Evolutionary conservation across 2,329 filamentous ascomycete genomes (phyloP).

Genomic region (Fusarium lateritium): DNA sequence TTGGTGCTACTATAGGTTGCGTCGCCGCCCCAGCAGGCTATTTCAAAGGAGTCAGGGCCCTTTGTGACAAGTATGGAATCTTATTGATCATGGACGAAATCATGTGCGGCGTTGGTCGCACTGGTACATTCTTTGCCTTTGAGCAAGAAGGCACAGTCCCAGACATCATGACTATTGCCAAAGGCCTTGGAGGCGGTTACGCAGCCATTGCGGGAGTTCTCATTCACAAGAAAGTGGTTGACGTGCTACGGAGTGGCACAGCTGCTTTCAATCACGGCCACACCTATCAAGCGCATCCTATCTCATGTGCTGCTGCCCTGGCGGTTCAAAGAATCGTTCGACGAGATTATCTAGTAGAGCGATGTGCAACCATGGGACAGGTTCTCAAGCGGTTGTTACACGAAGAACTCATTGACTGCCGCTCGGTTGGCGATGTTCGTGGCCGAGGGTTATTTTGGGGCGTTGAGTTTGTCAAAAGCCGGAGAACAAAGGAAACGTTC

Average conservation of each 20-base stretch:
- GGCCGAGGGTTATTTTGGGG: constrained; percentile 60
- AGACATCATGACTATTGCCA: constrained; percentile 55
- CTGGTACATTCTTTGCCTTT: constrained; percentile 72
- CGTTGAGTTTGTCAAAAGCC: constrained; percentile 61
- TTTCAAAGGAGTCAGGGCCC: constrained; percentile 41
- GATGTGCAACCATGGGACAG: constrained; percentile 68
- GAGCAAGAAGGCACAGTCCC: constrained; percentile 54
- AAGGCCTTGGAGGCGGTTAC: constrained; percentile 67
- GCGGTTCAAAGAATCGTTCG: constrained; percentile 73
- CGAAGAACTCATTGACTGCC: background rate
- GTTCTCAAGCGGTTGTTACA: background rate
- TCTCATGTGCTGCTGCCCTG: constrained; percentile 72
- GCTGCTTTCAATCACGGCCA: constrained; percentile 67
- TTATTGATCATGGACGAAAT: constrained; percentile 73
- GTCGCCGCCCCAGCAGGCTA: constrained; percentile 30
- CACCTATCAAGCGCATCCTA: constrained; percentile 73
- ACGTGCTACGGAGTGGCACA: constrained; percentile 56
- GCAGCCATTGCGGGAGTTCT: constrained; percentile 73
- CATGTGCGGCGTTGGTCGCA: constrained; percentile 70
- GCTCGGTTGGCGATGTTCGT: constrained; percentile 14
- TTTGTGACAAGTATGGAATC: constrained; percentile 69
- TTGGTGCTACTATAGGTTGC: constrained; percentile 64
- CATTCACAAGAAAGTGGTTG: constrained; percentile 65
- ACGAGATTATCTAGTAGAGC: constrained; percentile 70
- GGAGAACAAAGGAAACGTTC: constrained; percentile 55